Percentiles rank a stretch among this genome's conserved stretches.
These are phyloP conservation scores for Russula olivacea DNA, from an alignment of 768 basidiomycete genomes.

Conservation along the genomic window DNA sequence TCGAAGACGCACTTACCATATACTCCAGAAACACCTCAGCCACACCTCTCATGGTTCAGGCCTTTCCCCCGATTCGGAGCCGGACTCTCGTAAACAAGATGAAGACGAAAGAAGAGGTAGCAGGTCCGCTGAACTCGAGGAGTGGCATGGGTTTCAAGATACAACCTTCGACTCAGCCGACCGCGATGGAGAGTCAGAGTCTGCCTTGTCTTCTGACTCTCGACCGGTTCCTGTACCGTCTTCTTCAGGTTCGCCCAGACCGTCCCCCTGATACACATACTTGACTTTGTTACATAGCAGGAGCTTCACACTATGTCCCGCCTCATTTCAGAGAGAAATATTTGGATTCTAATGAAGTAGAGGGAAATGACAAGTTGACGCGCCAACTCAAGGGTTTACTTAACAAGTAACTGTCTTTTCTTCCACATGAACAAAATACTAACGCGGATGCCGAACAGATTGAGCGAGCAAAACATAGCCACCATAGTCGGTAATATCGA, in stretches of 20 bases:
- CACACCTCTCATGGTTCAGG: constrained; percentile 14
- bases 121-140: constrained; percentile 30
- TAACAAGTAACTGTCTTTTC: constrained; percentile 57
- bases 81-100: constrained; percentile 28
- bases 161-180: constrained; percentile 29
- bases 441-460: constrained; percentile 38
- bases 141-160: constrained; percentile 37
- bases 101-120: constrained; percentile 29
- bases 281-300: neutral
- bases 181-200: neutral
- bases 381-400: constrained; percentile 81
- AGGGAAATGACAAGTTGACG: constrained; percentile 50
- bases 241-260: neutral
- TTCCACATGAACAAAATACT: neutral
- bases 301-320: constrained; percentile 64
- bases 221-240: constrained; percentile 6
- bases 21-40: neutral
- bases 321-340: constrained; percentile 59
- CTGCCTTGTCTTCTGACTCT: constrained; percentile 4
- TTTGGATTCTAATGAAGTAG: constrained; percentile 37
- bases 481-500: constrained; percentile 70
- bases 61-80: constrained; percentile 24
- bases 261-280: neutral
- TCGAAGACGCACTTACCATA: neutral
- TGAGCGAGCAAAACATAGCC: constrained; percentile 86